Evolutionary conservation across 495 filamentous ascomycete species (phyloP).

Genomic region (Clohesyomyces aquaticus): DNA sequence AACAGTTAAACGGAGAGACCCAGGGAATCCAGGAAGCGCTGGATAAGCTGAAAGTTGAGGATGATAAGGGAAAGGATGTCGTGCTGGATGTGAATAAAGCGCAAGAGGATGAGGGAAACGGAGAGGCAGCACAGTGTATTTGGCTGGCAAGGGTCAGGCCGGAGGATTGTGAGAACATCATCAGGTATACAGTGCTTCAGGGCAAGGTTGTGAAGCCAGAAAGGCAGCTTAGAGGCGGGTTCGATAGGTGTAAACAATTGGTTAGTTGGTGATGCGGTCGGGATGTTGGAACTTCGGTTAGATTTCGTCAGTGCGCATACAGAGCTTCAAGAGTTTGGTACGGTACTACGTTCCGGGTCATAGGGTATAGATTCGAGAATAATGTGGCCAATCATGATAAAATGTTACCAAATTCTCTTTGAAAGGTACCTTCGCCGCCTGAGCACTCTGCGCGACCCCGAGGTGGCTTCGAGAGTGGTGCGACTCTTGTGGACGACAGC

Average conservation of each 20-base stretch:
- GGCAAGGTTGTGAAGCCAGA: slow-evolving; percentile 91
- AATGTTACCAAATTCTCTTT: too few relatives aligned
- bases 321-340: too few relatives aligned
- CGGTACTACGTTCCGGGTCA: too few relatives aligned
- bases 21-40: slow-evolving; percentile 26
- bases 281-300: too few relatives aligned
- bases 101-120: slow-evolving; percentile 48
- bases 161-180: slow-evolving; percentile 92
- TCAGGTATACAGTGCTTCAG: slow-evolving; percentile 85
- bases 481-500: too few relatives aligned
- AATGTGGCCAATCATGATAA: too few relatives aligned
- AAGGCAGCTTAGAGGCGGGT: slow-evolving; percentile 82
- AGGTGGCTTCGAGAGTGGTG: too few relatives aligned
- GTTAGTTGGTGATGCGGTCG: slow-evolving; percentile 76
- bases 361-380: too few relatives aligned
- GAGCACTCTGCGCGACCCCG: too few relatives aligned
- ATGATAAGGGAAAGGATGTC: slow-evolving; percentile 36
- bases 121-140: slow-evolving; percentile 80
- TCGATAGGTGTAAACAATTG: slow-evolving; percentile 77
- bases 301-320: too few relatives aligned
- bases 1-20: slow-evolving; percentile 46
- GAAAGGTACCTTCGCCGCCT: too few relatives aligned
- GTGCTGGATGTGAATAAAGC: slow-evolving; percentile 43
- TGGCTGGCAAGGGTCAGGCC: slow-evolving; percentile 90
- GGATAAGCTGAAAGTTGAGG: slow-evolving; percentile 30